phyloP scores from a whole-genome alignment of 2,329 filamentous ascomycete species.

The Ophiostoma pallidulum region DNA sequence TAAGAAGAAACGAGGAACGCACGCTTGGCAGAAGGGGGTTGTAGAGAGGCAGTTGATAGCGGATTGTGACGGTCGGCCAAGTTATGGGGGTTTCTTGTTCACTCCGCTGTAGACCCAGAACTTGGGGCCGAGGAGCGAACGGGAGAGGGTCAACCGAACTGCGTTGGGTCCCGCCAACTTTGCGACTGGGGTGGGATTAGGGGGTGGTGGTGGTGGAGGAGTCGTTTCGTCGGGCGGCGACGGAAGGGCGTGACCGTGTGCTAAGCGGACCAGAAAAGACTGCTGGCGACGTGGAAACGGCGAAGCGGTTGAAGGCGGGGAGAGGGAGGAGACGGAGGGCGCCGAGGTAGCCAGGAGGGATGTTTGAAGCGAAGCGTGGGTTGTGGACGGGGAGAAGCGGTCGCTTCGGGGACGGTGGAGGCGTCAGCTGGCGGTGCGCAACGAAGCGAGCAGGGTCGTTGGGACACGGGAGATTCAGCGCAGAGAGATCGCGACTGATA shows the following conservation, averaged over 20 bases:
- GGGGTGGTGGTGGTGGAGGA: background rate
- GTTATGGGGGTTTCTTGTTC: slow-evolving; percentile 97
- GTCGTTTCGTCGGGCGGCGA: slow-evolving; percentile 10
- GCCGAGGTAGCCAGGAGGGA: slow-evolving; percentile 11
- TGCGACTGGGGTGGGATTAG: slow-evolving; percentile 16
- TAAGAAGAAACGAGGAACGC: slow-evolving; percentile 1
- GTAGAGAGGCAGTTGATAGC: background rate
- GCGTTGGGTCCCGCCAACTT: slow-evolving; percentile 36
- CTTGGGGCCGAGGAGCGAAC: slow-evolving; percentile 85
- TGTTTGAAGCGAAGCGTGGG: slow-evolving; percentile 1
- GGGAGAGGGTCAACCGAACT: slow-evolving; percentile 62
- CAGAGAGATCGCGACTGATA: background rate
- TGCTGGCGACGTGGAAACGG: background rate
- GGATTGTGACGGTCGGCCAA: slow-evolving; percentile 29
- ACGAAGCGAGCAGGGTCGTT: background rate
- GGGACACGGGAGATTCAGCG: background rate
- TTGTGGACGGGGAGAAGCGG: background rate
- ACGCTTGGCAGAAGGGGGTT: background rate
- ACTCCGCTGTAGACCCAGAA: slow-evolving; percentile 94
- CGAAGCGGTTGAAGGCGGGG: background rate
- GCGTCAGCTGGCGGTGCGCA: too few species aligned
- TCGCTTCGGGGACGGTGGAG: background rate
- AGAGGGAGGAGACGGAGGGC: background rate
- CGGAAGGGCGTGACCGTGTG: background rate
- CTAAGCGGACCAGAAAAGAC: background rate